Evolutionary conservation across 495 filamentous ascomycete species (phyloP), one percentile per base, ranked within the genome.

Genomic region (Xylaria intraflava): DNA sequence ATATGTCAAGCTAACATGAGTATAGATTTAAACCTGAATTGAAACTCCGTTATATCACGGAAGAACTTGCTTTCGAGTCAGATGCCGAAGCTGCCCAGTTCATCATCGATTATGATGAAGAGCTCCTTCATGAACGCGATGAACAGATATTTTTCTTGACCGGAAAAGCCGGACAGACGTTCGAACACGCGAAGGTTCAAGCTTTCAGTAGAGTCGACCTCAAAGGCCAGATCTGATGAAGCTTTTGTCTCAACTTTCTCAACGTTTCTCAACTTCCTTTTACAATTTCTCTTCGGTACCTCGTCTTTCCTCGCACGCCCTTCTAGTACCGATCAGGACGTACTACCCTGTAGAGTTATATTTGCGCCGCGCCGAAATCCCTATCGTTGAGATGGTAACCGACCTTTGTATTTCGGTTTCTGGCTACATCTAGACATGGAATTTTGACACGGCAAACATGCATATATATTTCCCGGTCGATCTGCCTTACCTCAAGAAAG

Each of bases 21-120:
- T 35, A 14, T 41, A 97, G 93, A 59, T 97, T 96, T 73, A 93
- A 93, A 68, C 86, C 84, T 41, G 87, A 90, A 65, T 80, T 97
- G 65, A 86, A 84, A 49, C 78, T 97, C 55, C 85, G 88, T 60
- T 96, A 95, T 72, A 80, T 99, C 58, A 91, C 90, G 24, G 87
- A 97, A 72, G 93, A 97, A 66, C 85, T 99, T 49, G 90, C 86
- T 46, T 99, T 97, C 68, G 89, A 96, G 70, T 88, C 85, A 43
- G 91, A 96, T 68, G 81, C 87, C 65, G 88, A 95, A 67, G 89
- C 89, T 53, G 85, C 87, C 9, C 85, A 89, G 64, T 97, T 96
- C 70, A 82, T 98, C 57, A 79, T 84, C 56, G 86, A 94, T 51
- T 73, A 90, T 66, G 73, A 82, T 49, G 78, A 85, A 62, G 73